These are phyloP conservation scores for Euphorbia corollata DNA, from an alignment of 441 rosid genomes.

Conservation along the genomic window DNA sequence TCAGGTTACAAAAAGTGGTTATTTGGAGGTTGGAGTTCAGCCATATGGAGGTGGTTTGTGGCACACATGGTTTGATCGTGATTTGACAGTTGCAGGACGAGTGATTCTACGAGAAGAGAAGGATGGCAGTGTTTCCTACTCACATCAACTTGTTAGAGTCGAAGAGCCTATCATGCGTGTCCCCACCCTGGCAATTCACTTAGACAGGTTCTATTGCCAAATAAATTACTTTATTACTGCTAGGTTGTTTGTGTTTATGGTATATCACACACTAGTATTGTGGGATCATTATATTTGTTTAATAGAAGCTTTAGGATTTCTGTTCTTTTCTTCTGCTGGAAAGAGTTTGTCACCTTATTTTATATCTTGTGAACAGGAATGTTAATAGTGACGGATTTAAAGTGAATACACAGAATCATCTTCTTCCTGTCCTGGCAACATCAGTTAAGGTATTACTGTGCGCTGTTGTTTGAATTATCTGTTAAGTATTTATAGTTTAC, in stretches of 20 bases:
- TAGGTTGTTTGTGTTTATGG: conserved; percentile 4
- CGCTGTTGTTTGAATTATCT: neutral
- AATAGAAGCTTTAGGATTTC: conserved; percentile 2
- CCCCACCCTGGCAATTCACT: conserved; percentile 90
- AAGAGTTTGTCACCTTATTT: conserved; percentile 8
- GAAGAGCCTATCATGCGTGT: conserved; percentile 86
- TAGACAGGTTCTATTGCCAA: conserved; percentile 60
- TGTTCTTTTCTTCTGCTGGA: neutral
- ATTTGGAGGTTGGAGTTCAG: conserved; percentile 87
- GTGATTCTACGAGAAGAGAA: conserved; percentile 61
- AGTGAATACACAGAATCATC: conserved; percentile 84
- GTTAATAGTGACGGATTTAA: conserved; percentile 82
- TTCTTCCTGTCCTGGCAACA: conserved; percentile 83
- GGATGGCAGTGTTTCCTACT: conserved; percentile 46
- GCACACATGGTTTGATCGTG: conserved; percentile 98
- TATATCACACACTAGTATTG: neutral
- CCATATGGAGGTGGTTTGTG: conserved; percentile 88
- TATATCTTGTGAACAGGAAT: conserved; percentile 40
- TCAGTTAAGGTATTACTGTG: conserved; percentile 51
- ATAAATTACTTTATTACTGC: conserved; percentile 6
- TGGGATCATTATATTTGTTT: neutral
- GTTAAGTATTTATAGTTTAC: neutral
- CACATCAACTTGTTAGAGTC: conserved; percentile 68
- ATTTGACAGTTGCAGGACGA: conserved; percentile 88
- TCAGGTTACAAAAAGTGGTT: conserved; percentile 73